Base-by-base conservation (phyloP, 2,329 filamentous ascomycete species). In the Clonostachys sp. region DNA sequence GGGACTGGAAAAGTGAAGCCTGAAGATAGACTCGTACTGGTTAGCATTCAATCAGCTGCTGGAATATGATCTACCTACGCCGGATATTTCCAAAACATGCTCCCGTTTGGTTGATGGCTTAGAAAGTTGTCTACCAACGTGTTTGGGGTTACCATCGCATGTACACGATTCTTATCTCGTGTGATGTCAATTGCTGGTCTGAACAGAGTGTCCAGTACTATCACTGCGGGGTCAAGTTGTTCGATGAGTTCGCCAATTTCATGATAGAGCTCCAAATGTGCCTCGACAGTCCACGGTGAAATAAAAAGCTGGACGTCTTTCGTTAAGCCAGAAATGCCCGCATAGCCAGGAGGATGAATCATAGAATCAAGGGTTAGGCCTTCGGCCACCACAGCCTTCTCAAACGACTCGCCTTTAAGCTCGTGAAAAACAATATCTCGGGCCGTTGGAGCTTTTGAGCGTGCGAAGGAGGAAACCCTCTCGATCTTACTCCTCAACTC, bases 1-100 rank as follows among this genome's bases (percentile, higher is more conserved):
- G 75, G 72, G 1, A 79, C 58, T 1, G 75, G 75, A 44, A 69
- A 78, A 0, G 61, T 50, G 47, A 68, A 71, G 4, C 68, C 71
- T 1, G 71, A 72, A 1, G 64, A 63, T 0, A 69, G 60, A 33
- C 72, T 75, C 14, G 36, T 39, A 30, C 24, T 30, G 8, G 24
- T 30, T 30, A 30, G 24, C 9, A 30, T 10, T 30, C 9, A 9
- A 4, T 30, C 9, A 30, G 24, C 9, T 30, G 24, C 24, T 30
- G 24, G 9, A 30, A 30, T 39, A 39, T 39, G 36, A 8, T 39
- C 36, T n/a, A 45, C 68, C 55, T 53, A 70, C 68, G 60, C 58
- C 1, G 70, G 69, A 44, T 66, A 70, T 50, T 61, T 68, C 60
- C 66, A 71, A 20, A 72, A 50, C 16, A 64, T 56, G 5, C 56